Base-by-base conservation (phyloP, 192 early-diverging fungal genomes). In the Pecoramyces ruminantium region DNA sequence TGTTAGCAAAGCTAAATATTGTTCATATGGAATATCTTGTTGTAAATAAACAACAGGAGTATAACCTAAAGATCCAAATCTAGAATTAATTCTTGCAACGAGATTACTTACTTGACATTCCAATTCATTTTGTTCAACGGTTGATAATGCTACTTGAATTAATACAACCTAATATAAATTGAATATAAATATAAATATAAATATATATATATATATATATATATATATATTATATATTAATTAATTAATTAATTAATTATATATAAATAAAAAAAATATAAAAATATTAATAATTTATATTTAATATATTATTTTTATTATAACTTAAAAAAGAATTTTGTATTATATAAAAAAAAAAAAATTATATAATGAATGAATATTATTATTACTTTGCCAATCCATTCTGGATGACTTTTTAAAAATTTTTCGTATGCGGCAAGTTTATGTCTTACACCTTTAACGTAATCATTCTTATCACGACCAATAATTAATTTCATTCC, bases 81-180 rank as follows among this genome's bases (percentile, higher is more conserved):
- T 89, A 1, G 95, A 94, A 87, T 98, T 97, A 83, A 98, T 95
- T 16, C 96, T 89, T 28, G 94, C 90, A 9, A 97, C 97, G 15
- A 96, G 93, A 81, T 98, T 95, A 78, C 92, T 91, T 17, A 96
- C 94, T 78, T 96, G 92, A 38, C 88, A 90, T 81, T 96, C 92
- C 28, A 92, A 84, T 83, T 97, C 95, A 86, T 97, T 96, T 80
- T 94, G 92, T 83, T 97, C 95, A 12, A 94, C 89, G 0, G 97
- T 96, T 13, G 96, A 94, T 42, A 96, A 86, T 3, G 95, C 95
- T 17, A 98, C 95, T 86, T 98, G 97, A 79, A 97, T 97, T 80
- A 98, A 84, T 18, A 97, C 95, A 2, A 96, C 94, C 89, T 91
- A 84, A 34, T 34, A 34, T 6, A 34, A 6, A 34, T 34, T 34